Base-by-base conservation (phyloP, 2,329 filamentous ascomycete species). In the Neurospora crassa region DNA sequence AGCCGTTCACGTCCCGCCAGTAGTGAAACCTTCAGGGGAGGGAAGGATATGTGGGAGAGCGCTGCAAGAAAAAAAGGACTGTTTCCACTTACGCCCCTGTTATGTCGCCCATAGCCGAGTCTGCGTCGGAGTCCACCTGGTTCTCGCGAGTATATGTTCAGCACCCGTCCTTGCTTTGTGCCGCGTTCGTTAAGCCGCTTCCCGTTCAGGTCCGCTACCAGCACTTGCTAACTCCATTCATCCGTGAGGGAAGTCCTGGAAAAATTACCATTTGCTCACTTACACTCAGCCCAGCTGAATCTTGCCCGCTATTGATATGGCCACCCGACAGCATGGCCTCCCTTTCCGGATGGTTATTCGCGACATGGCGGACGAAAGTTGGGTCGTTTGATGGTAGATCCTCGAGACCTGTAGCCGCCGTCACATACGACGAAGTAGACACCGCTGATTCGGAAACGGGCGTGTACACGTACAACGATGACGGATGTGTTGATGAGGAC, bases 41-140 rank as follows among this genome's bases (percentile, higher is more conserved):
- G 18, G 68, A n/a, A 63, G 29, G 20, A 63, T 63, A 40, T 16
- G 53, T 34, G 24, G 34, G 47, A 45, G 40, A 29, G 34, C 41
- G 45, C 20, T 53, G 29, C 20, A 8, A 8, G 2, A 20, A 16
- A 14, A 14, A 69, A 37, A 37, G 24, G 14, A 42, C 2, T 34
- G 7, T 29, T 63, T 59, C 5, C 18, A 69, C 68, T 69, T 69
- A 69, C 68, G 29, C 29, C 18, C 43, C 47, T 29, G 42, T 40
- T 11, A 70, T 43, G 29, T 70, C 69, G 40, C 69, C 69, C 69
- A 70, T 70, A 12, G 69, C 69, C 34, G 69, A 70, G 69, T 70
- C 69, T 24, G 69, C 53, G 29, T 70, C 69, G 47, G 69, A 70
- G 29, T 70, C 69, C 37, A 67, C 69, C 69, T 70, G 69, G 16